These are phyloP conservation scores for Stephania yunnanensis DNA, from an alignment of 164 flowering plant genomes.

Conservation along the genomic window DNA sequence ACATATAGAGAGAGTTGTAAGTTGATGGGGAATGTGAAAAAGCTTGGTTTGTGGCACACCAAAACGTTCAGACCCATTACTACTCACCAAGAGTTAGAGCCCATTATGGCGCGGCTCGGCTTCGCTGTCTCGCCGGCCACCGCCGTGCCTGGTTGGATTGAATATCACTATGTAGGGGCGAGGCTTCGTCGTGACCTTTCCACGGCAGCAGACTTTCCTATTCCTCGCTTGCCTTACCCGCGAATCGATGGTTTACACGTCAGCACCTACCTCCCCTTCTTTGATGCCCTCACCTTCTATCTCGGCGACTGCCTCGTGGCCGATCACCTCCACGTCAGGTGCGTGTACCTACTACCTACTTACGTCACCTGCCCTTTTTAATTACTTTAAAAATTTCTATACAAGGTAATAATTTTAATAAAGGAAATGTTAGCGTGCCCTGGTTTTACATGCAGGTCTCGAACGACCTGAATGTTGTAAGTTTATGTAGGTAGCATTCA, in stretches of 20 bases:
- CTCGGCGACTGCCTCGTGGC: conserved; percentile 40
- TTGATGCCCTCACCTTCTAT: conserved; percentile 50
- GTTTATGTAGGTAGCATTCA: too few relatives aligned
- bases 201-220: conserved; percentile 22
- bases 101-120: conserved; percentile 50
- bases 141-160: conserved; percentile 29
- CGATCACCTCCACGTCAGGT: conserved; percentile 45
- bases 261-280: conserved; percentile 49
- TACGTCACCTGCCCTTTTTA: too few relatives aligned
- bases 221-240: conserved; percentile 46
- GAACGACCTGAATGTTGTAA: too few relatives aligned
- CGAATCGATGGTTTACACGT: conserved; percentile 63
- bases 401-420: too few relatives aligned
- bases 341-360: too few relatives aligned
- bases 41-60: conserved; percentile 62
- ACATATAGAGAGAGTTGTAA: too few relatives aligned
- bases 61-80: conserved; percentile 52
- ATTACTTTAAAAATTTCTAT: too few relatives aligned
- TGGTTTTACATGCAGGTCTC: too few relatives aligned
- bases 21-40: conserved; percentile 41
- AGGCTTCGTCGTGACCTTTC: conserved; percentile 12
- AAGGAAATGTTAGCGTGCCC: too few relatives aligned
- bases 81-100: conserved; percentile 68
- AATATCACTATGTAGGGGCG: conserved; percentile 33
- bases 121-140: conserved; percentile 29